Conservation (phyloP, 495 filamentous ascomycete species). For the Penicillium riverlandense region DNA sequence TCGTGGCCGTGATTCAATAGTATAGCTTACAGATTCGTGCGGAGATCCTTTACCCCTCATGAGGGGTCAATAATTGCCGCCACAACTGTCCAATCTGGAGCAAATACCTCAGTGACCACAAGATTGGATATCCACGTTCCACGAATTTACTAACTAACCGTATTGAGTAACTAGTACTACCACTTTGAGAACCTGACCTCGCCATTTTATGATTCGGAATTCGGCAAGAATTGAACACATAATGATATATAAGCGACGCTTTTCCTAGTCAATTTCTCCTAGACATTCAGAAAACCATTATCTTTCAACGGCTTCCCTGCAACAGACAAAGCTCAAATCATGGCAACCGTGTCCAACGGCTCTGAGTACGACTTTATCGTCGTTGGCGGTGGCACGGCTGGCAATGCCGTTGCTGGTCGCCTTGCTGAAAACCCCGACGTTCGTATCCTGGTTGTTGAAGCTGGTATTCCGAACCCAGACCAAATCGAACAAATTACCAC, state of each 20-base stretch:
- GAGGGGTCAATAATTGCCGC: constrained; percentile 5
- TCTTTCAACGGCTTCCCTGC: neutral
- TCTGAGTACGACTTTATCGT: constrained; percentile 15
- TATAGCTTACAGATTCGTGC: neutral
- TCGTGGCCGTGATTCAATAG: too few relatives aligned
- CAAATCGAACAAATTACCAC: constrained; percentile 27
- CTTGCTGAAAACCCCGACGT: constrained; percentile 44
- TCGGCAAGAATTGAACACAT: neutral
- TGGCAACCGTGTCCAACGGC: constrained; percentile 18
- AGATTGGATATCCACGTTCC: too few relatives aligned
- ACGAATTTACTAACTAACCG: too few relatives aligned
- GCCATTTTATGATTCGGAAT: neutral
- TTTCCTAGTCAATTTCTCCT: neutral
- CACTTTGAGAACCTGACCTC: neutral
- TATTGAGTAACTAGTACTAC: neutral
- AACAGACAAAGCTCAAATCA: constrained; percentile 2
- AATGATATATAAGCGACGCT: neutral
- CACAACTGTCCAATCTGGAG: neutral
- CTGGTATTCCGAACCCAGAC: constrained; percentile 13
- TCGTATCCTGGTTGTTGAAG: constrained; percentile 26
- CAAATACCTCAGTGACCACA: too few relatives aligned
- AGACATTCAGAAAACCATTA: neutral
- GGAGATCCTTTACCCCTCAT: constrained; percentile 9
- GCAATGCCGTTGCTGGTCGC: constrained; percentile 44
- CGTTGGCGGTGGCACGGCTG: constrained; percentile 37